phyloP scores from a whole-genome alignment of 75 land plant species.

The Azolla pinnata region DNA sequence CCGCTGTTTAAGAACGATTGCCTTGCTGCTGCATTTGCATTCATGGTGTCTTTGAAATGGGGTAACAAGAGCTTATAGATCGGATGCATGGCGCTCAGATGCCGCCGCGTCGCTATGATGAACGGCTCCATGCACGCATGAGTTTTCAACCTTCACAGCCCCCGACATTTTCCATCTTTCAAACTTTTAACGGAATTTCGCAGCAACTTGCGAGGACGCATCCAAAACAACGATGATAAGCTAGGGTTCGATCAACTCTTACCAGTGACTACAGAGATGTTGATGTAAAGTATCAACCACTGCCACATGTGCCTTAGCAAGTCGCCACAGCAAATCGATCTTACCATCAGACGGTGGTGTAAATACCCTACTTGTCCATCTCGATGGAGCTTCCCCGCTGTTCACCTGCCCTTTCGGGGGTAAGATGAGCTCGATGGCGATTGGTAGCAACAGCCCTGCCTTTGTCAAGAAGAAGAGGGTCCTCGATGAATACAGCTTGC shows the following conservation, averaged over 20 bases:
- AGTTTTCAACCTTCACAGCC: conserved; percentile 47
- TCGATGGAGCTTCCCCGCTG: conserved; percentile 3
- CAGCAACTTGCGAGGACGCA: too few species aligned
- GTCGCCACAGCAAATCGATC: conserved; percentile 9
- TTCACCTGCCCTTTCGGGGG: conserved; percentile 9
- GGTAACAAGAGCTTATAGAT: conserved; percentile 53
- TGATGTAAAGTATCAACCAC: neutral
- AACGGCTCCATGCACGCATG: conserved; percentile 62
- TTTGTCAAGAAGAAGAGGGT: conserved; percentile 12
- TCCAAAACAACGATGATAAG: too few species aligned
- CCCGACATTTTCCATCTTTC: too few species aligned
- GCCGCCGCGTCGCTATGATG: conserved; percentile 60
- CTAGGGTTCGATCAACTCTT: neutral
- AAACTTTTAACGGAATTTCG: too few species aligned
- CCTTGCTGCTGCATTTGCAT: conserved; percentile 52
- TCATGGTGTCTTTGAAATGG: conserved; percentile 68
- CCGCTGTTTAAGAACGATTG: conserved; percentile 56
- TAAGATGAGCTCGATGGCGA: conserved; percentile 24
- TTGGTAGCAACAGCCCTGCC: conserved; percentile 10
- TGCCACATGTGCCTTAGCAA: conserved; percentile 19
- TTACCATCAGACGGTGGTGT: conserved; percentile 9
- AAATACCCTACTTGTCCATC: conserved; percentile 11
- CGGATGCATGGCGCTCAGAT: conserved; percentile 59
- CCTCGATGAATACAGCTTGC: conserved; percentile 22
- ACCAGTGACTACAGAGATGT: conserved; percentile 5